Evolutionary conservation across 2,329 filamentous ascomycete species (phyloP), one percentile per base, ranked within the genome.

Genomic region (Pseudocercospora pini-densiflorae): DNA sequence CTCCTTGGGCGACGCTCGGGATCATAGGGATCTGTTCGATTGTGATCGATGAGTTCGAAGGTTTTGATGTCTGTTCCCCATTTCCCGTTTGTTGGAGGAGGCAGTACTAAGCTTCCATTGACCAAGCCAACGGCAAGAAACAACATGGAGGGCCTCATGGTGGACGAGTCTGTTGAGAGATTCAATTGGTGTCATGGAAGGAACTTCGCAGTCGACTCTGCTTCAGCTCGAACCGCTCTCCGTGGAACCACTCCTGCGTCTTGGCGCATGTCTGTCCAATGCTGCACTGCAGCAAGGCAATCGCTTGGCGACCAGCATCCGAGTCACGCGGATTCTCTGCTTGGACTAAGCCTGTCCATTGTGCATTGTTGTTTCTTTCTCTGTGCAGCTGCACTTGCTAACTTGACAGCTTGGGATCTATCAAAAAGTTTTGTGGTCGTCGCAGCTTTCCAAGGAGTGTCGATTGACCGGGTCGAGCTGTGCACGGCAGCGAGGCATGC

Each of bases 21-120:
- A 51, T 63, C 53, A 12, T 63, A 63, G 31, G 61, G 61, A 57
- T 63, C 61, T 14, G 45, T 40, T 21, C 61, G 33, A 9, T 23
- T 8, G 21, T 58, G 12, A 49, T 63, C 53, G n/a, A 59, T 24
- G 24, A 58, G 53, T 21, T 63, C 61, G 6, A 59, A 45, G 7
- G 19, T n/a, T 36, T 63, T 21, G 24, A 63, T 60, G 58, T 45
- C 33, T 1, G 58, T 60, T 16, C 33, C 58, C 31, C 43, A 60
- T 33, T 14, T 33, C 5, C 33, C 58, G 5, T 45, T 60, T 0
- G 58, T 24, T 9, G 58, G 33, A 49, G 58, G 36, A n/a, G 36
- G 33, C 16, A 51, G 14, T 27, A 51, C 4, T 5, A 24, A 14
- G 19, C 14, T 51, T 12, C 47, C 47, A 24, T 27, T 12, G 5